These are phyloP conservation scores for Metrosideros polymorpha DNA, from an alignment of 441 rosid genomes.

Conservation along the genomic window DNA sequence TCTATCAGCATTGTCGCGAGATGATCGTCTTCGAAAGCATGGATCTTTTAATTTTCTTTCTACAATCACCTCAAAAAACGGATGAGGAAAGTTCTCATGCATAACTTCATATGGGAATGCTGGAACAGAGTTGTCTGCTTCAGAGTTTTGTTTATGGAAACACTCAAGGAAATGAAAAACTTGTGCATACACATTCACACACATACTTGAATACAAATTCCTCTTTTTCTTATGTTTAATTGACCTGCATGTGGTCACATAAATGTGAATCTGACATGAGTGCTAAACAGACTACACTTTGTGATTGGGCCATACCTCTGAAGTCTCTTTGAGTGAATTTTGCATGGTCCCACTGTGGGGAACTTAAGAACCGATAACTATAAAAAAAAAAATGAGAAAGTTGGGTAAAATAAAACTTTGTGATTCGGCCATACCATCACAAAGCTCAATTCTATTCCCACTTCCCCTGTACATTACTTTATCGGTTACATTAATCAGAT, in stretches of 20 bases:
- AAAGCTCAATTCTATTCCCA: background rate
- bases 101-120: background rate
- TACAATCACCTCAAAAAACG: background rate
- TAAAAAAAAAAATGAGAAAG: background rate
- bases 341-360: background rate
- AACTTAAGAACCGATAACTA: background rate
- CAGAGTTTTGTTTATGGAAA: background rate
- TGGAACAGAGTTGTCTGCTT: background rate
- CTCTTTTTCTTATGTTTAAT: background rate
- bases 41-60: background rate
- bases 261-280: background rate
- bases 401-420: background rate
- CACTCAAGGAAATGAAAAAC: background rate
- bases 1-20: background rate
- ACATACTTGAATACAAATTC: background rate
- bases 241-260: background rate
- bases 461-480: background rate
- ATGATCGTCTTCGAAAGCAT: background rate
- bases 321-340: background rate
- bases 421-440: background rate
- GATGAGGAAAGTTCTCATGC: background rate
- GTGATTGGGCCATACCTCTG: background rate
- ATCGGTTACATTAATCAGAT: background rate
- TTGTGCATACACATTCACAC: background rate
- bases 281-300: background rate